Base-by-base conservation (phyloP, 768 basidiomycete species). In the Xanthoconium stramineum region DNA sequence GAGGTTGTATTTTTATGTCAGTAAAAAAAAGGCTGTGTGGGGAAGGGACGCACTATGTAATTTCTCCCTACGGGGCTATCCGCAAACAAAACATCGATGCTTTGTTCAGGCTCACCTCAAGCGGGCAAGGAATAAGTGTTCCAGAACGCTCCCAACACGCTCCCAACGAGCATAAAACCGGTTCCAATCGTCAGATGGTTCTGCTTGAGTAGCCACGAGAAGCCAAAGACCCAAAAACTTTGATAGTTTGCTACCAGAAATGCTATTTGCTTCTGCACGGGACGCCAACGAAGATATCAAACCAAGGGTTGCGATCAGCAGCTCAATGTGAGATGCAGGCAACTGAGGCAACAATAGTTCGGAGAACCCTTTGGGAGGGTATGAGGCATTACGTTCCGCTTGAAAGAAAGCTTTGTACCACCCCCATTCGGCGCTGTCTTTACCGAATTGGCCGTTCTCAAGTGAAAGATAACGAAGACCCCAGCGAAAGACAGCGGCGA, bases 401-500 rank as follows among this genome's bases (percentile, higher is more conserved):
- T 79, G 75, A 52, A 79, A 75, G 69, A 91, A 92, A 2, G 75
- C 64, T 36, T 71, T 74, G 69, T 91, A 92, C 91, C 91, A 92
- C 3, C 71, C 72, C 65, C 81, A 81, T 79, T 83, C 64, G 69
- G 74, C 46, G 74, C 68, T 6, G 45, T 80, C 76, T 43, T 78
- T 82, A 30, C 87, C 88, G 59, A 91, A 89, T 15, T 74, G 75
- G 20, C 73, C 70, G 6, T 80, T 78, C 30, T 86, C 81, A 6
- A 91, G 74, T 30, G 82, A 75, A 43, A 91, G 75, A 65, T 92
- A 91, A 32, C 90, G 84, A 30, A 92, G 69, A 36, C 81, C 88
- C 91, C 91, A 92, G 42, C 91, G 84, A 17, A 92, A 75, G 17
- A 91, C 86, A 24, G 89, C 84, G 14, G 91, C 89, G 46, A 89